Evolutionary conservation across 805 yeast genomes (phyloP).

Genomic region (Wickerhamiella shivajii): DNA sequence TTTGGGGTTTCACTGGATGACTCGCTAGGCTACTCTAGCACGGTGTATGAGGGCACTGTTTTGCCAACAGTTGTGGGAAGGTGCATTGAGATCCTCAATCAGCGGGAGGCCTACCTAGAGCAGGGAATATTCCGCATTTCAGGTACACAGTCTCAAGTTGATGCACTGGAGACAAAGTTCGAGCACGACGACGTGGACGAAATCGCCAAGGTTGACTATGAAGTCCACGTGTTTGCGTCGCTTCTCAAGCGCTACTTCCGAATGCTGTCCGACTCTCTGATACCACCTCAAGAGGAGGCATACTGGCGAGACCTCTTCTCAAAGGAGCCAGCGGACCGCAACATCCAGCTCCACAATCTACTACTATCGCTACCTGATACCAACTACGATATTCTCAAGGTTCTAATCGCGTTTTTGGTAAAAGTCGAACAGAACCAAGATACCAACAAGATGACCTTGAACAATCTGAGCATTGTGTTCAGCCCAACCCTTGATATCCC

Average conservation of each 20-base stretch:
- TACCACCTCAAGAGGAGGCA: constrained; percentile 33
- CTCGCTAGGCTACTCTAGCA: constrained; percentile 38
- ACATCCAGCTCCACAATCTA: constrained; percentile 6
- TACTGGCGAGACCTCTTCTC: constrained; percentile 18
- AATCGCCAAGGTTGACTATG: constrained; percentile 24
- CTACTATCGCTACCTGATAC: constrained; percentile 34
- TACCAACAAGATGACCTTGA: constrained; percentile 67
- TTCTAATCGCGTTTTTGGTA: constrained; percentile 51
- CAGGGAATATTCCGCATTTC: constrained; percentile 83
- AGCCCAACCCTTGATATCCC: constrained; percentile 68
- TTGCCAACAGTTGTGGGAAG: constrained; percentile 68
- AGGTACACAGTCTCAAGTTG: constrained; percentile 52
- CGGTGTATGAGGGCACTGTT: constrained; percentile 29
- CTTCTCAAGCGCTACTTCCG: constrained; percentile 69
- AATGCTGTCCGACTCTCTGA: constrained; percentile 54
- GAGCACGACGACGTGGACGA: constrained; percentile 19
- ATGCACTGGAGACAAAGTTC: constrained; percentile 53
- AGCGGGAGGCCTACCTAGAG: constrained; percentile 59
- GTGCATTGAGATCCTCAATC: constrained; percentile 53
- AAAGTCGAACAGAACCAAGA: constrained; percentile 47
- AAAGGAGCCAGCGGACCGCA: constrained; percentile 22
- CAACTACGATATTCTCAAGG: constrained; percentile 45
- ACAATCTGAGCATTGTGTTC: constrained; percentile 66
- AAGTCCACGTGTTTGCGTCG: constrained; percentile 79
- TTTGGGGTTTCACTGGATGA: constrained; percentile 53